Percentiles rank a stretch among this genome's conserved stretches.
These are phyloP conservation scores for Cucumis sativus DNA, from an alignment of 306 rosid species.

Conservation along the genomic window DNA sequence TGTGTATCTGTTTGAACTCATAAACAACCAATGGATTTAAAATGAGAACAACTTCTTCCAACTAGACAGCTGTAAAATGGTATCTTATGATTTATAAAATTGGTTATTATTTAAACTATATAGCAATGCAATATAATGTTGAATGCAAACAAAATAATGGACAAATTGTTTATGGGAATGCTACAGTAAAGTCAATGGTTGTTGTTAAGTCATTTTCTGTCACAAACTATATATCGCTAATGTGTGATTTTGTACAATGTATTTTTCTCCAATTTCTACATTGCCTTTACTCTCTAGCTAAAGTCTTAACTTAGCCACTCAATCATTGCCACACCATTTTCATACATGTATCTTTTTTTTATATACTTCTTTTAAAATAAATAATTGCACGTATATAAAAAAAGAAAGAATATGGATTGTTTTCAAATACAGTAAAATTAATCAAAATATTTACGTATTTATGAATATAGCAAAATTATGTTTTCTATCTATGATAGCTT, in stretches of 20 bases:
- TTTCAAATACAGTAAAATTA: too few species aligned
- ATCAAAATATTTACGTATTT: too few species aligned
- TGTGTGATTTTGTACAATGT: background rate
- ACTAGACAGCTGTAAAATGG: background rate
- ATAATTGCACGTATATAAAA: too few species aligned
- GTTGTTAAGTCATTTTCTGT: background rate
- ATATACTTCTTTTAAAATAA: too few species aligned
- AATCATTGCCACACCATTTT: too few species aligned
- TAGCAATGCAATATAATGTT: background rate
- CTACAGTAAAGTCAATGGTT: background rate
- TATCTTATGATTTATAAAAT: background rate
- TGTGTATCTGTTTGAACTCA: background rate
- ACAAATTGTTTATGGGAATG: background rate
- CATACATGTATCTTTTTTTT: too few species aligned
- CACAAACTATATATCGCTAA: background rate
- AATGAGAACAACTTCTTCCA: background rate
- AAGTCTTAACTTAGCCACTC: too few species aligned
- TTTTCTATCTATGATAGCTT: too few species aligned
- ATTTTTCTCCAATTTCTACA: background rate
- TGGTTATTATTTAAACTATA: background rate
- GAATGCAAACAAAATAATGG: background rate
- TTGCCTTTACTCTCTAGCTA: too few species aligned
- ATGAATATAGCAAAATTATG: too few species aligned
- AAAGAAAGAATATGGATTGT: too few species aligned
- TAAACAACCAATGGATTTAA: background rate